Evolutionary conservation across 164 flowering plant species (phyloP).

Genomic region (Stephania yunnanensis): DNA sequence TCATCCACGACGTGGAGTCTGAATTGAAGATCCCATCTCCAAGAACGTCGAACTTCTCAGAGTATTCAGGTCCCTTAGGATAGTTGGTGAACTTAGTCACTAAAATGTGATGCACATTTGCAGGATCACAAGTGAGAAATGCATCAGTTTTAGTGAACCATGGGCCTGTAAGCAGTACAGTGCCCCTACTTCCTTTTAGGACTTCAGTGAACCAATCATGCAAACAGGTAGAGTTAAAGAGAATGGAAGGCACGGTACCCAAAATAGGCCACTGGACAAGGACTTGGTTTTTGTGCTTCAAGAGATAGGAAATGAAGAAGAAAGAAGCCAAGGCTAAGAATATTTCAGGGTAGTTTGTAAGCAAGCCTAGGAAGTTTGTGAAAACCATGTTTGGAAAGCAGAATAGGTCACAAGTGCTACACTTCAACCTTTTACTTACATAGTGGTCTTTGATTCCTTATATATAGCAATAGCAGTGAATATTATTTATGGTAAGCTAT

Average conservation of each 20-base stretch:
- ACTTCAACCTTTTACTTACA: not conserved
- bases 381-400: not conserved
- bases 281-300: not conserved
- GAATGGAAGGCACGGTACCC: not conserved
- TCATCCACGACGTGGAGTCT: constrained; percentile 17
- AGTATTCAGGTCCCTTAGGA: not conserved
- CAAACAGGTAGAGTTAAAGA: not conserved
- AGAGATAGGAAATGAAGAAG: not conserved
- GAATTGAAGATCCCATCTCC: constrained; percentile 28
- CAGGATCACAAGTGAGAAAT: not conserved
- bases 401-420: not conserved
- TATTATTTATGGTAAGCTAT: too few relatives aligned
- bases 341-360: not conserved
- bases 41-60: constrained; percentile 12
- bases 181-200: not conserved
- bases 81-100: not conserved
- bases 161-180: not conserved
- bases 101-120: not conserved
- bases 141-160: not conserved
- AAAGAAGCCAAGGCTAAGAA: not conserved
- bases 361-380: not conserved
- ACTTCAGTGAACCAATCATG: not conserved
- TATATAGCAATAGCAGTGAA: too few relatives aligned
- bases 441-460: not conserved
- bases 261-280: not conserved